These are phyloP conservation scores for Eucalyptus pauciflora DNA, from an alignment of 345 rosid genomes.

Conservation along the genomic window DNA sequence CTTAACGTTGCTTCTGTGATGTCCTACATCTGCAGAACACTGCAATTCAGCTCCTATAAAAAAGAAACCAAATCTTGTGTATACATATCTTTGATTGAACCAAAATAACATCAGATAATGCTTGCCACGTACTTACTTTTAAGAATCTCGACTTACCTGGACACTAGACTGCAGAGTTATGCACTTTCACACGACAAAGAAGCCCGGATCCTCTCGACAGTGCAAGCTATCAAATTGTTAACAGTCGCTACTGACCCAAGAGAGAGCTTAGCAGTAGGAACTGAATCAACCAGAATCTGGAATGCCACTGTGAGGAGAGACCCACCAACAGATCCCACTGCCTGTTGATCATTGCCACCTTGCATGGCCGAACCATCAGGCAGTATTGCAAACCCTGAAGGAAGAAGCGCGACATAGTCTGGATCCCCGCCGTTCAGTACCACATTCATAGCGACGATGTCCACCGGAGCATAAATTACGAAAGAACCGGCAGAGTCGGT, in stretches of 20 bases:
- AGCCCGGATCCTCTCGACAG: constrained; percentile 63
- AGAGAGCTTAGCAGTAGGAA: constrained; percentile 76
- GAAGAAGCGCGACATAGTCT: constrained; percentile 70
- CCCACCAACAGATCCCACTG: constrained; percentile 28
- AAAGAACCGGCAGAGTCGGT: constrained; percentile 27
- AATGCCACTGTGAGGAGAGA: constrained; percentile 76
- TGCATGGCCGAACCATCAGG: constrained; percentile 33
- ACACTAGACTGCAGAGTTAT: not conserved
- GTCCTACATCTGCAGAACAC: not conserved
- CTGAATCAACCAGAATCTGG: constrained; percentile 68
- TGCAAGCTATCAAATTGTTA: constrained; percentile 60
- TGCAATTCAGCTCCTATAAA: not conserved
- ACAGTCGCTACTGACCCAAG: constrained; percentile 78
- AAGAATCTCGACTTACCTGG: not conserved
- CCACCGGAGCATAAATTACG: constrained; percentile 38
- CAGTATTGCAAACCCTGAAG: constrained; percentile 74
- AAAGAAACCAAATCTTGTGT: not conserved
- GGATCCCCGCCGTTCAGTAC: constrained; percentile 56
- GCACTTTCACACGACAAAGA: constrained; percentile 35
- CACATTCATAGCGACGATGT: constrained; percentile 35
- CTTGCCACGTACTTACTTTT: not conserved
- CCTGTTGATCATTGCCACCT: constrained; percentile 1
- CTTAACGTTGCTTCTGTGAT: not conserved
- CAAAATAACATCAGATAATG: not conserved
- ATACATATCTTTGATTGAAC: not conserved